Evolutionary conservation across 345 rosid species (phyloP).

Genomic region (Lenwebbia sp.): DNA sequence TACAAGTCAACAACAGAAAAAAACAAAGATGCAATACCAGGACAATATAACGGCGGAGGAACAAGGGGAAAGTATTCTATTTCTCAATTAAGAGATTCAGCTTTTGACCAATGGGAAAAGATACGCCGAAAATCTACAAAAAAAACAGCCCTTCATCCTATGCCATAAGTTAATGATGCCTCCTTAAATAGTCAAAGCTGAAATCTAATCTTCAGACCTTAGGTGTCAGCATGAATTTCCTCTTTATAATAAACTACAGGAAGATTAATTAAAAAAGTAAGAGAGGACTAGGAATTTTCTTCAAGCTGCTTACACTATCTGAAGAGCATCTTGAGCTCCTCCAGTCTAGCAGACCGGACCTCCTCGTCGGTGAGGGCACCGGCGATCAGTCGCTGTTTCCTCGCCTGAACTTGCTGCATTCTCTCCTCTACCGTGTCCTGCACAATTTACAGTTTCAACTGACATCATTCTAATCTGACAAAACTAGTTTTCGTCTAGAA

Average conservation of each 20-base stretch:
- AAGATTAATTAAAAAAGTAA: background rate
- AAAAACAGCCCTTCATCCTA: background rate
- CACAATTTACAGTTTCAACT: background rate
- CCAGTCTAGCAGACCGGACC: conserved; percentile 53
- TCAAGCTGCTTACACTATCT: conserved; percentile 7
- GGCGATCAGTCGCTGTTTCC: conserved; percentile 55
- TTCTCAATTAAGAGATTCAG: background rate
- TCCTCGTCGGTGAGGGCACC: conserved; percentile 63
- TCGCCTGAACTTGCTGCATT: conserved; percentile 57
- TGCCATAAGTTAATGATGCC: background rate
- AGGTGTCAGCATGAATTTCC: background rate
- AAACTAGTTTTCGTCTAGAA: background rate
- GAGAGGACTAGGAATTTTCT: background rate
- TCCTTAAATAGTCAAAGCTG: background rate
- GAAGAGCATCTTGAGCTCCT: conserved; percentile 59
- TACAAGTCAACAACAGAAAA: background rate
- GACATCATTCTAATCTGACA: background rate
- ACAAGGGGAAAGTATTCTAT: background rate
- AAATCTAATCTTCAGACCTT: background rate
- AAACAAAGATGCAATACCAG: background rate
- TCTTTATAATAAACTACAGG: background rate
- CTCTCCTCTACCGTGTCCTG: conserved; percentile 55
- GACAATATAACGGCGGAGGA: background rate
- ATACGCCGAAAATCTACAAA: background rate
- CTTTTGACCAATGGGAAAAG: background rate